Evolutionary conservation across 495 filamentous ascomycete species (phyloP), one percentile per base, ranked within the genome.

Genomic region (Amniculicola lignicola): DNA sequence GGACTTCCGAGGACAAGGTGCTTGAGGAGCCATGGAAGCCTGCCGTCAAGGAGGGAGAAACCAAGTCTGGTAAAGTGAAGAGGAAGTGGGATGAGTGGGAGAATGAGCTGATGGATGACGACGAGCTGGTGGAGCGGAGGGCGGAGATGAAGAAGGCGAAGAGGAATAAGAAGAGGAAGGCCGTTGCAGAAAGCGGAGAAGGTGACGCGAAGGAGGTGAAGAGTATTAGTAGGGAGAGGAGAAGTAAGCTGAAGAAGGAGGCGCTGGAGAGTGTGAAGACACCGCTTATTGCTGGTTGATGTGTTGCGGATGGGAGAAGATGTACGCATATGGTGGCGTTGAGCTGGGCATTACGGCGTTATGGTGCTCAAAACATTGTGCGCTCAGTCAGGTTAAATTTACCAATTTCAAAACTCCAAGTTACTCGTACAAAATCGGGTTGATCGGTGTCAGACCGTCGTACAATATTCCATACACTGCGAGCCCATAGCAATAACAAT

Each of bases 1-100:
- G 91, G 89, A 73, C 86, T 27, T 86, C 89, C 45, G 86, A 91
- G 59, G 75, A 71, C 18, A 87, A 95, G 70, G 85, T 96, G 4
- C 71, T 95, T 5, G 72, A 78, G 3, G 74, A 83, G 62, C 81
- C 81, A 46, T 70, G 14, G 65, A 62, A 63, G 53, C 23, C 55
- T 18, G 60, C 51, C 18, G 29, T 42, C 47, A 43, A 61, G 19
- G 57, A 43, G 51, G 44, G 71, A 69, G 74, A 78, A 50, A 75
- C 73, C 53, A 28, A 67, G 46, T 31, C 21, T 21, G 51, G 36
- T 29, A 28, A 64, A 46, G 64, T 63, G 66, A 69, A 68, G 65
- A 49, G 54, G 44, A 69, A 72, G 57, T 68, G 57, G 45, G 50
- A 63, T n/a, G 60, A 54, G n/a, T 57, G 45, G 37, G 66, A 65